A percentile compares a stretch with the other conserved stretches of the same genome.
These are phyloP conservation scores for Rhinocladiella similis DNA, from an alignment of 2,329 filamentous ascomycete genomes.

Conservation along the genomic window DNA sequence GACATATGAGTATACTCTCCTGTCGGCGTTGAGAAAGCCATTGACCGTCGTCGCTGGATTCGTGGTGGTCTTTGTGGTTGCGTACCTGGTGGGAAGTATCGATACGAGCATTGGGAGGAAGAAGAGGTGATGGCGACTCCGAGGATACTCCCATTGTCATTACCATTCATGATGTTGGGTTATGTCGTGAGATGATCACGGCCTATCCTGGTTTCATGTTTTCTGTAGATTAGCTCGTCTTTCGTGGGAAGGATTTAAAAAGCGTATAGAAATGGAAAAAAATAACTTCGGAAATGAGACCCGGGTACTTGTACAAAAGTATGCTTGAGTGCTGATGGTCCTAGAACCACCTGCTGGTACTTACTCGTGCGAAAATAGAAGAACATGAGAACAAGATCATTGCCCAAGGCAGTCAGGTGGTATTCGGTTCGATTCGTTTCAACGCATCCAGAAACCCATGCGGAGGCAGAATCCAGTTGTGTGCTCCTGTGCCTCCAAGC, in stretches of 20 bases:
- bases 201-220: neutral
- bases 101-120: slow-evolving; percentile 76
- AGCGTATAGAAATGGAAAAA: neutral
- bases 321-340: no score
- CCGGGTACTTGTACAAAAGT: no score
- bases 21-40: slow-evolving; percentile 80
- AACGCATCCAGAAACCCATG: no score
- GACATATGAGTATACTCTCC: slow-evolving; percentile 79
- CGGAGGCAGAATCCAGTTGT: no score
- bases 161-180: neutral
- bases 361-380: no score
- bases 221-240: neutral
- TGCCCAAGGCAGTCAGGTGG: no score
- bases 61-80: slow-evolving; percentile 70
- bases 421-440: no score
- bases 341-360: no score
- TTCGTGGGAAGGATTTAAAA: neutral
- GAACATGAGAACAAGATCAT: no score
- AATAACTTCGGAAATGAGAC: no score
- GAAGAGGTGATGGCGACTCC: slow-evolving; percentile 9
- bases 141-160: no score
- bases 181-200: neutral
- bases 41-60: slow-evolving; percentile 74
- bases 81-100: slow-evolving; percentile 74
- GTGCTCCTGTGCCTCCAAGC: no score